Evolutionary conservation across 2,329 filamentous ascomycete genomes (phyloP).

Genomic region (Cordyceps fumosorosea): DNA sequence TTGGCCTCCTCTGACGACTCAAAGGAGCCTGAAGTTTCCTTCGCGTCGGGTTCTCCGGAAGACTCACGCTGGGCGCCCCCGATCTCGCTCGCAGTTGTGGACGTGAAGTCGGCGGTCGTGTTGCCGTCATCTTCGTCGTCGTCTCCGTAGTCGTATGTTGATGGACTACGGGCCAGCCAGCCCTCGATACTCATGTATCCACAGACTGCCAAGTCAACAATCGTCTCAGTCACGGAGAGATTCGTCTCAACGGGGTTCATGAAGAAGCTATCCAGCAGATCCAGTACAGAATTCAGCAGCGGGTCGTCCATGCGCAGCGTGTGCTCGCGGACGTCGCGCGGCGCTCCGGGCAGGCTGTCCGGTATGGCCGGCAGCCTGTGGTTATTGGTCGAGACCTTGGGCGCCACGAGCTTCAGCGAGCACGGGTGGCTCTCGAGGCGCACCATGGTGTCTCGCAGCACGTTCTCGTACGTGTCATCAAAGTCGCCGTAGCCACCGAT

Average conservation of each 20-base stretch:
- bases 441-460: conserved; percentile 64
- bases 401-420: conserved; percentile 60
- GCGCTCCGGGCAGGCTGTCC: conserved; percentile 52
- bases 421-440: conserved; percentile 68
- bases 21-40: not conserved
- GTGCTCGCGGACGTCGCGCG: conserved; percentile 54
- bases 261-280: conserved; percentile 74
- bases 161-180: conserved; percentile 77
- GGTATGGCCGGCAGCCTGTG: conserved; percentile 49
- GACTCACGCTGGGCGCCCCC: not conserved
- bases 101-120: conserved; percentile 8
- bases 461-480: conserved; percentile 64
- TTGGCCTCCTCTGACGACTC: conserved; percentile 20
- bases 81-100: conserved; percentile 3
- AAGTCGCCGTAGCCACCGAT: conserved; percentile 65
- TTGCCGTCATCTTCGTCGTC: conserved; percentile 31
- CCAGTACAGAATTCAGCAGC: conserved; percentile 58
- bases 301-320: conserved; percentile 57
- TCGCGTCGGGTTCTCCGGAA: not conserved
- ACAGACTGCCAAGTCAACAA: conserved; percentile 78
- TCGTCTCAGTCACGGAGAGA: conserved; percentile 73
- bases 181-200: conserved; percentile 79
- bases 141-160: conserved; percentile 52
- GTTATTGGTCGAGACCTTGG: conserved; percentile 50
- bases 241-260: conserved; percentile 90